Evolutionary conservation across 176 grass and related monocot genomes (phyloP).

Genomic region (Juncus effusus): DNA sequence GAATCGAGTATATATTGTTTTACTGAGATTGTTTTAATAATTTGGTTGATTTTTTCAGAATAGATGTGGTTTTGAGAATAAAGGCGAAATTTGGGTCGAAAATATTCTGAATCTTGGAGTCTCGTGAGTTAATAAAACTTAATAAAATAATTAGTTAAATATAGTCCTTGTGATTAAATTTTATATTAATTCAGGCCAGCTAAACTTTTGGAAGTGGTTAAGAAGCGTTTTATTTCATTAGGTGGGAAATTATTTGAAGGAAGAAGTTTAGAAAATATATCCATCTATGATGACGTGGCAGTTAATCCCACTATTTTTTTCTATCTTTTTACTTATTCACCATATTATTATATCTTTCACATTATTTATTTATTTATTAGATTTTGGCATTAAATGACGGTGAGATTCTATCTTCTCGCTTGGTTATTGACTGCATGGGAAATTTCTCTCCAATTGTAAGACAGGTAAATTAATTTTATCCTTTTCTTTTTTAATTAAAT

Average conservation of each 20-base stretch:
- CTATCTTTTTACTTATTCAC: slow-evolving; percentile 1
- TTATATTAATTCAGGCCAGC: slow-evolving; percentile 53
- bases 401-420: slow-evolving; percentile 44
- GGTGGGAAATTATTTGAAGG: slow-evolving; percentile 71
- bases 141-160: slow-evolving; percentile 11
- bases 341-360: slow-evolving; percentile 1
- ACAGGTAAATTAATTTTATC: slow-evolving; percentile 44
- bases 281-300: slow-evolving; percentile 57
- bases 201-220: slow-evolving; percentile 77
- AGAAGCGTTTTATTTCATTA: slow-evolving; percentile 70
- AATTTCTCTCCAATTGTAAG: slow-evolving; percentile 93
- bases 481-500: slow-evolving; percentile 2
- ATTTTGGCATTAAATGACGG: slow-evolving; percentile 59
- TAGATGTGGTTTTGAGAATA: slow-evolving; percentile 79
- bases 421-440: slow-evolving; percentile 88
- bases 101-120: slow-evolving; percentile 88
- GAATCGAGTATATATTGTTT: not conserved
- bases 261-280: slow-evolving; percentile 52
- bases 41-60: slow-evolving; percentile 38
- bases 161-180: not conserved
- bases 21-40: slow-evolving; percentile 5
- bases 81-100: slow-evolving; percentile 86
- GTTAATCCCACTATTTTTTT: slow-evolving; percentile 27
- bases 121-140: slow-evolving; percentile 53
- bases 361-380: slow-evolving; percentile 31